Percentiles rank a stretch among this genome's conserved stretches.
These are phyloP conservation scores for Zizania latifolia DNA, from an alignment of 176 grass and related monocot species.

Conservation along the genomic window DNA sequence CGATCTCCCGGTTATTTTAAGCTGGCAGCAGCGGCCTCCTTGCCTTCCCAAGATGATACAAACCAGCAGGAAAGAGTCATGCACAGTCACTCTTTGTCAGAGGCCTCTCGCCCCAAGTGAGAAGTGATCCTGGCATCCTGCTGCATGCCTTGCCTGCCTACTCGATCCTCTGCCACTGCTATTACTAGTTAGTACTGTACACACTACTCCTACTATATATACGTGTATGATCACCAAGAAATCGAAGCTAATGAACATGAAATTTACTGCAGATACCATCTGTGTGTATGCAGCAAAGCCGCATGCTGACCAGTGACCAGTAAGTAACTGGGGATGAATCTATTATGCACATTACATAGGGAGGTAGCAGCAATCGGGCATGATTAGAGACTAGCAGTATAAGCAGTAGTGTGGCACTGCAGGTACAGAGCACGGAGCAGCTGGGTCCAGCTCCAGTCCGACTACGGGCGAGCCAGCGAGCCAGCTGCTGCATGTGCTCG, in stretches of 20 bases:
- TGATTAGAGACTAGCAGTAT: slow-evolving; percentile 30
- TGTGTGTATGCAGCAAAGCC: background rate
- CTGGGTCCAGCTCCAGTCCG: background rate
- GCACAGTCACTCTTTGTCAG: slow-evolving; percentile 41
- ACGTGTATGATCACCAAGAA: no score
- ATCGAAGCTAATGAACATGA: no score
- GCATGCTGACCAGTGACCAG: background rate
- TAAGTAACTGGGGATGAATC: background rate
- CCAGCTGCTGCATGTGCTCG: background rate
- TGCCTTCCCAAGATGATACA: slow-evolving; percentile 43
- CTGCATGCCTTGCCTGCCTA: background rate
- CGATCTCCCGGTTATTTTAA: slow-evolving; percentile 36
- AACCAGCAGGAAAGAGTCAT: slow-evolving; percentile 45
- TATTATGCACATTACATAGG: no score
- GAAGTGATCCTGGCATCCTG: no score
- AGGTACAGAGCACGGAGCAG: slow-evolving; percentile 24
- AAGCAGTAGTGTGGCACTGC: slow-evolving; percentile 9
- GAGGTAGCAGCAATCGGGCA: no score
- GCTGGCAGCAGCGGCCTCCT: background rate
- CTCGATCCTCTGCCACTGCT: background rate
- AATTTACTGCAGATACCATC: background rate
- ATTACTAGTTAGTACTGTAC: no score
- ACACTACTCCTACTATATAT: background rate
- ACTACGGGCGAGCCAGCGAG: no score
- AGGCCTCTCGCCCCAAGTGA: background rate